phyloP scores from a whole-genome alignment of 129 eudicot species.

The Smallanthus sonchifolius region DNA sequence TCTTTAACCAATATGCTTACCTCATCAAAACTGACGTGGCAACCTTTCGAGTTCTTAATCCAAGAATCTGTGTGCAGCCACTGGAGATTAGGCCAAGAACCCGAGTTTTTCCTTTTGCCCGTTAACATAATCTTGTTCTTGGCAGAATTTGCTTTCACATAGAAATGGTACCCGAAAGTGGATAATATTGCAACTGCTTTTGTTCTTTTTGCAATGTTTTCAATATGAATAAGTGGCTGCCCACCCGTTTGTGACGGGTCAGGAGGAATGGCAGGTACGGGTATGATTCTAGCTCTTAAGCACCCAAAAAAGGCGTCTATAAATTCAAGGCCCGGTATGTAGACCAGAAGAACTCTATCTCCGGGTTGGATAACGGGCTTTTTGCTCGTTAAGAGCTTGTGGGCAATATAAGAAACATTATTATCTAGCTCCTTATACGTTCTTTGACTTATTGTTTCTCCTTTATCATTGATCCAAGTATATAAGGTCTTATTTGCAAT shows the following conservation, averaged over 20 bases:
- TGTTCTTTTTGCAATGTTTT: constrained; percentile 39
- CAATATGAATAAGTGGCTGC: constrained; percentile 40
- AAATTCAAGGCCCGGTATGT: constrained; percentile 46
- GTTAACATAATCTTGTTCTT: constrained; percentile 33
- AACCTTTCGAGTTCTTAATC: constrained; percentile 33
- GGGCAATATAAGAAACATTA: constrained; percentile 35
- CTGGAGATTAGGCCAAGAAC: constrained; percentile 43
- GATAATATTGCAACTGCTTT: constrained; percentile 45
- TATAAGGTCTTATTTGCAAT: constrained; percentile 31
- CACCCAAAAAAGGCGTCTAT: constrained; percentile 46
- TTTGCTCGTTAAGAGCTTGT: constrained; percentile 31
- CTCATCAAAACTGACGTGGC: constrained; percentile 5
- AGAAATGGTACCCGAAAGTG: constrained; percentile 36
- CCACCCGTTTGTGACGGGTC: constrained; percentile 46
- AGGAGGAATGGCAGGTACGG: constrained; percentile 49
- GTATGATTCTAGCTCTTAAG: constrained; percentile 41
- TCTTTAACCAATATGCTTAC: constrained; percentile 12
- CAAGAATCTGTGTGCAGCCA: constrained; percentile 51
- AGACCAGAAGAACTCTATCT: constrained; percentile 44
- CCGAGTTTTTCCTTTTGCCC: constrained; percentile 24
- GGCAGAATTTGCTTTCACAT: constrained; percentile 36
- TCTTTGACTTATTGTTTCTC: constrained; percentile 28
- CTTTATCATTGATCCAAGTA: constrained; percentile 41
- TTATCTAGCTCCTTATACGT: constrained; percentile 33
- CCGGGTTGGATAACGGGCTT: constrained; percentile 41